Percentiles rank a stretch among this genome's conserved stretches.
Evolutionary conservation across 176 grass and related monocot species (phyloP).

Genomic region (Phoenix dactylifera): DNA sequence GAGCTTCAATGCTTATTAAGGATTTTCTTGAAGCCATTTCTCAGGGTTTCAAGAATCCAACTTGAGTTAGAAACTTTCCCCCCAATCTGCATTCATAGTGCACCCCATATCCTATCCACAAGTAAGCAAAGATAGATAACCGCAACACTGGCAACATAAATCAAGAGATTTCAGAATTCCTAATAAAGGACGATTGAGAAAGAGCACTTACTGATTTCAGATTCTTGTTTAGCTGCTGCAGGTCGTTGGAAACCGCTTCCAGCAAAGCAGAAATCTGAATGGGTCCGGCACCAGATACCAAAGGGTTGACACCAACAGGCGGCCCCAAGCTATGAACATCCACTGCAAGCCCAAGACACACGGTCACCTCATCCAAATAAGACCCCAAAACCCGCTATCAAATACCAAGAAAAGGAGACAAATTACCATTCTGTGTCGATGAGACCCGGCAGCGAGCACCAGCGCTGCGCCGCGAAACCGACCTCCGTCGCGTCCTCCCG

Average conservation of each 20-base stretch:
- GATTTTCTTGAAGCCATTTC: too few species aligned
- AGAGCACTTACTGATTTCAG: conserved; percentile 66
- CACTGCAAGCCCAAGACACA: conserved; percentile 25
- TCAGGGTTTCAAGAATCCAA: too few species aligned
- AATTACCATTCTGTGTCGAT: conserved; percentile 43
- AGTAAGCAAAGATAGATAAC: too few species aligned
- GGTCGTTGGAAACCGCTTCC: conserved; percentile 63
- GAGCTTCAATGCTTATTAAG: too few species aligned
- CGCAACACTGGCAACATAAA: too few species aligned
- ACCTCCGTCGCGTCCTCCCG: conserved; percentile 2
- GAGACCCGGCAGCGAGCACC: conserved; percentile 67
- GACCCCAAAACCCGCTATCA: background rate
- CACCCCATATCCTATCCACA: too few species aligned
- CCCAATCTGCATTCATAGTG: too few species aligned
- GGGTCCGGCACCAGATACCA: conserved; percentile 13
- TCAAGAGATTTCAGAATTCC: background rate
- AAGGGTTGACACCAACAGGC: conserved; percentile 7
- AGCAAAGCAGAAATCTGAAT: conserved; percentile 53
- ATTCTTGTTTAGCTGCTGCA: conserved; percentile 78
- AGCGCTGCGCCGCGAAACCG: conserved; percentile 34
- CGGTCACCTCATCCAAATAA: conserved; percentile 1
- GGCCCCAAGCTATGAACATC: conserved; percentile 11
- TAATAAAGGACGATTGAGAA: too few species aligned
- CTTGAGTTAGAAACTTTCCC: too few species aligned
- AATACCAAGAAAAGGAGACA: background rate